These are phyloP conservation scores for Verticillium zaregamsianum DNA, from an alignment of 2,329 filamentous ascomycete genomes.

Conservation along the genomic window DNA sequence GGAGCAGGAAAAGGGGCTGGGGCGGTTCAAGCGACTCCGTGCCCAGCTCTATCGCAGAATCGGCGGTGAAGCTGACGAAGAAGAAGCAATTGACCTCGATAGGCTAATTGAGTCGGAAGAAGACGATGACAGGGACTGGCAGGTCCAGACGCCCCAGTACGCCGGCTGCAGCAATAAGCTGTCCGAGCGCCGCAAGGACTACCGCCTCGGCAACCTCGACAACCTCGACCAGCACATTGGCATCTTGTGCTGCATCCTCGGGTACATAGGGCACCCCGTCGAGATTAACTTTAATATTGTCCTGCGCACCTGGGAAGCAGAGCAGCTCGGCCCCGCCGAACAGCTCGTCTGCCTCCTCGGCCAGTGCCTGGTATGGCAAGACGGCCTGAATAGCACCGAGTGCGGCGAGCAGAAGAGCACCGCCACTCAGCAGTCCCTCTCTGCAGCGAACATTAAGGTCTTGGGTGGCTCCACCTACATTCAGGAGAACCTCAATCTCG, in stretches of 20 bases:
- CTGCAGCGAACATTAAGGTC: not conserved
- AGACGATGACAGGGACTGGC: not conserved
- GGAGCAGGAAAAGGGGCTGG: not conserved
- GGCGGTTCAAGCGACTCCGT: not conserved
- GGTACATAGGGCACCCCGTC: not conserved
- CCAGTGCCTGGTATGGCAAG: not conserved
- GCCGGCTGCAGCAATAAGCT: not conserved
- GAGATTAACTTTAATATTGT: not conserved
- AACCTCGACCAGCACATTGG: not conserved
- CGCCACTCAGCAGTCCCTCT: not conserved
- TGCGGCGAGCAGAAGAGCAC: not conserved
- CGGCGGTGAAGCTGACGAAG: not conserved
- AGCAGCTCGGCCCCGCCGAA: not conserved
- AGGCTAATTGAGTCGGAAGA: not conserved
- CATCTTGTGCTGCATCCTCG: not conserved
- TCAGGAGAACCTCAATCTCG: not conserved
- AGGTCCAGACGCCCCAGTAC: not conserved
- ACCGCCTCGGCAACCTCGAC: not conserved
- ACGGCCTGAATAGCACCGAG: not conserved
- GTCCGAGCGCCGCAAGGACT: not conserved
- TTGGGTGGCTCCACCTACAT: not conserved
- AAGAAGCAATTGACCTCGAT: not conserved
- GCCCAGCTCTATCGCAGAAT: not conserved
- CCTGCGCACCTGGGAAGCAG: not conserved
- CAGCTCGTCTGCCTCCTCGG: not conserved